A percentile compares a stretch with the other conserved stretches of the same genome.
These are phyloP conservation scores for Candida multigemmis DNA, from an alignment of 805 yeast genomes.

Conservation along the genomic window DNA sequence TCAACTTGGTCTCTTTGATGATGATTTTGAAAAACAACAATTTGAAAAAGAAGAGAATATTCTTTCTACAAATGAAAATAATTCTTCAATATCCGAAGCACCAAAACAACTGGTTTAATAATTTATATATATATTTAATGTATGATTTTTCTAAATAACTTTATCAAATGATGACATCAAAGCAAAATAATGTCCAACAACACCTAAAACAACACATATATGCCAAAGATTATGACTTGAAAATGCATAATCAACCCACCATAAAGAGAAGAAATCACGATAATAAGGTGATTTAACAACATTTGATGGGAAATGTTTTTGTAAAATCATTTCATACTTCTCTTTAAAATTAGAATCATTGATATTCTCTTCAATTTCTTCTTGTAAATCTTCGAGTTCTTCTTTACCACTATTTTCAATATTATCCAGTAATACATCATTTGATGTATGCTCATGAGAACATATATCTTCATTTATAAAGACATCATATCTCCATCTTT, in stretches of 20 bases:
- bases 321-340: slow-evolving; percentile 19
- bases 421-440: slow-evolving; percentile 23
- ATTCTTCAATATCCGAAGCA: no score
- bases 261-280: slow-evolving; percentile 44
- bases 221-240: slow-evolving; percentile 94
- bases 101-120: no score
- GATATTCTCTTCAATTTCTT: slow-evolving; percentile 14
- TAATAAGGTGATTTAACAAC: slow-evolving; percentile 25
- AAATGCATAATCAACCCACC: slow-evolving; percentile 77
- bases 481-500: slow-evolving; percentile 73
- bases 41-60: slow-evolving; percentile 20
- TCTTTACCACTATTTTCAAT: slow-evolving; percentile 29
- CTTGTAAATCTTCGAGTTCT: slow-evolving; percentile 22
- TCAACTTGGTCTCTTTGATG: slow-evolving; percentile 46
- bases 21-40: slow-evolving; percentile 26
- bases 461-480: slow-evolving; percentile 37
- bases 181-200: slow-evolving; percentile 85
- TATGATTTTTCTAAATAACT: no score
- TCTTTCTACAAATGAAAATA: no score
- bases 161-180: no score
- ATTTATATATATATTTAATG: no score
- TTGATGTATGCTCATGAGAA: slow-evolving; percentile 13
- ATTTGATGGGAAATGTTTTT: slow-evolving; percentile 25
- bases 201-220: slow-evolving; percentile 78
- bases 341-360: slow-evolving; percentile 7